Percentiles rank a stretch among this genome's conserved stretches.
Conservation (phyloP, 768 basidiomycete species). For the Mrakia blollopis region DNA sequence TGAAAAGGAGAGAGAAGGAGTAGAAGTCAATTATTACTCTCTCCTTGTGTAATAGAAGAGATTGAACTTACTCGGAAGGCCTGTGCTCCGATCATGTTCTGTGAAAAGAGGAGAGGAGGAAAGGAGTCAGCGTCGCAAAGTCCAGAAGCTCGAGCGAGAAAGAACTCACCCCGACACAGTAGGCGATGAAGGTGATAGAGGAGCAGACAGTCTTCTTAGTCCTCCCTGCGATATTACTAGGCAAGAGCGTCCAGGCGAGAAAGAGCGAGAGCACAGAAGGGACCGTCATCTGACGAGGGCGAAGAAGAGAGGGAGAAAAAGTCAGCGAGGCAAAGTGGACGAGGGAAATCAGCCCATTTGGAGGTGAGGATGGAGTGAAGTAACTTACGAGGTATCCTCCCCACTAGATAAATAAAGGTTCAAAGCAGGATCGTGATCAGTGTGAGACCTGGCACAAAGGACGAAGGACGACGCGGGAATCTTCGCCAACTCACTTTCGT, state of each 20-base stretch:
- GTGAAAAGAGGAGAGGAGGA: neutral
- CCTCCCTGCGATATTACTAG: slow-evolving; percentile 35
- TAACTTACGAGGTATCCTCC: neutral
- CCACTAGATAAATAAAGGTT: slow-evolving; percentile 1
- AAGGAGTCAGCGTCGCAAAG: neutral
- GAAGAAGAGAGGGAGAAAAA: too few relatives aligned
- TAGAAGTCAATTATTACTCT: too few relatives aligned
- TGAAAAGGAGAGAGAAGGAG: too few relatives aligned
- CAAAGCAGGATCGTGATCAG: neutral
- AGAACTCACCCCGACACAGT: slow-evolving; percentile 11
- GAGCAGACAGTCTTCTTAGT: slow-evolving; percentile 37
- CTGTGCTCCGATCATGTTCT: slow-evolving; percentile 25
- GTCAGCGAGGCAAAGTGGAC: too few relatives aligned
- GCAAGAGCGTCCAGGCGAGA: slow-evolving; percentile 35
- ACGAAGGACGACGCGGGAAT: too few relatives aligned
- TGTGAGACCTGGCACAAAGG: too few relatives aligned
- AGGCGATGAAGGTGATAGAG: slow-evolving; percentile 32
- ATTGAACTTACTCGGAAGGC: slow-evolving; percentile 6
- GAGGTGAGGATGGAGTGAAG: neutral
- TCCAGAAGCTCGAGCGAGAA: neutral
- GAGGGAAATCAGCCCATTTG: too few relatives aligned
- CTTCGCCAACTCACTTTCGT: neutral
- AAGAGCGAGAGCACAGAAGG: slow-evolving; percentile 26
- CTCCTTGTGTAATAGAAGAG: too few relatives aligned
- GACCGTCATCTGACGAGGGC: neutral